Base-by-base conservation (phyloP, 192 early-diverging fungal genomes). In the Tieghemiomyces parasiticus region DNA sequence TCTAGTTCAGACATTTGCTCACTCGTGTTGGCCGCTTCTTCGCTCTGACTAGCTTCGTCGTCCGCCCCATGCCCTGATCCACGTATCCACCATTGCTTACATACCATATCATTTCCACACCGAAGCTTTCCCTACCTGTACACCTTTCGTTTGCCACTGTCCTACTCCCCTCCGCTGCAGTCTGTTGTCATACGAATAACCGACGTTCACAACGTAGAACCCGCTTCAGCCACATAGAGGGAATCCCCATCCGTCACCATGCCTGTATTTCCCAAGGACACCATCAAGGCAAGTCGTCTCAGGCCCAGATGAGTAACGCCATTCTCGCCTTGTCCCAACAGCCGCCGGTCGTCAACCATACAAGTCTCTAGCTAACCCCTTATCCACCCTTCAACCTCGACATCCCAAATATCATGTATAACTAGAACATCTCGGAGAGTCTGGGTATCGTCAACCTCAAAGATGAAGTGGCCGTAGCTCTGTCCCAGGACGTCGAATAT, bases 401-500 rank as follows among this genome's bases (percentile, higher is more conserved):
- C 66, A 63, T 42, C 8, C 8, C 38, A 42, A 10, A 42, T 42
- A 42, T 42, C 16, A 42, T 42, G 46, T 45, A 69, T 71, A 22
- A 69, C 71, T 70, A 85, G 74, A 84, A 78, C 67, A 88, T 91
- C 55, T 83, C 91, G 45, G 92, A 97, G 65, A 77, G 90, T 0
- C 70, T 87, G 13, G 91, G 92, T 24, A 77, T 93, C 32, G 68
- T 81, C 28, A 84, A 80, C 50, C 75, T 95, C 38, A 92, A 90
- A 66, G 92, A 95, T 51, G 84, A 86, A 35, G 89, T 95, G 4
- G 87, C 91, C 4, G 69, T 71, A 1, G 86, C 85, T 3, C 67
- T 99, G 60, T 78, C 89, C 4, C 84, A 90, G 52, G 95, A 99
- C 65, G 89, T 91, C 31, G 95, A 99, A 69, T 99, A 95, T 71